Evolutionary conservation across 352 stramenopile species (phyloP), one percentile per base, ranked within the genome.

Genomic region (Globisporangium nunn): DNA sequence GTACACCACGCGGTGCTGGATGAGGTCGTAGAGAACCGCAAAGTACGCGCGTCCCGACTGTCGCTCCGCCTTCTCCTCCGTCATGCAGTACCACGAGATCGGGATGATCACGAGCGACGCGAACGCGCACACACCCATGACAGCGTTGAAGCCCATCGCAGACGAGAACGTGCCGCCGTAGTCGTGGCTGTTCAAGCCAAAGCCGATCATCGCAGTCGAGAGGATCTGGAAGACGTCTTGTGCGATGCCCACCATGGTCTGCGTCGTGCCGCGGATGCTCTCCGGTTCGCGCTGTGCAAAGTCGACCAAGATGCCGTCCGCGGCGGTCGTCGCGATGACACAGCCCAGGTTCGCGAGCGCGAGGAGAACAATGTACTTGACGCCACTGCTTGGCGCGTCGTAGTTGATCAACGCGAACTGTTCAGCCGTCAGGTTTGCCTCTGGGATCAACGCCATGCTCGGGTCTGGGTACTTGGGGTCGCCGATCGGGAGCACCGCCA

Each of bases 291-390:
- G 78, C 56, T 87, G 74, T 3, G 78, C 77, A 33, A 87, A 52
- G 31, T 88, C 76, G 6, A 87, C 75, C 11, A 88, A 52, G 10
- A 81, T 72, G 3, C 74, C 81, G 56, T 66, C 68, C 12, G 61
- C 64, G 2, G 64, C 74, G 6, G 73, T 79, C 54, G 81, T 71
- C 0, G 72, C 71, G 11, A 91, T 45, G 11, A 87, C 72, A 39
- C 67, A 77, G 5, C 75, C 75, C 39, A 91, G 52, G 46, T 81
- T 85, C 23, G 77, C 75, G 31, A 87, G 50, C 37, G 79, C 58
- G 64, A 90, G 76, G 48, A 90, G 64, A 6, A 79, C 15, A 23
- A 87, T 68, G 55, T 81, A 78, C 63, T 75, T 82, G 53, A 61
- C 63, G n/a, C 75, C 80, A 14, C 50, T 46, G 43, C 63, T 11